Percentiles rank a stretch among this genome's conserved stretches.
phyloP scores from a whole-genome alignment of 139 green algal genomes.

The Desmodesmus armatus region DNA sequence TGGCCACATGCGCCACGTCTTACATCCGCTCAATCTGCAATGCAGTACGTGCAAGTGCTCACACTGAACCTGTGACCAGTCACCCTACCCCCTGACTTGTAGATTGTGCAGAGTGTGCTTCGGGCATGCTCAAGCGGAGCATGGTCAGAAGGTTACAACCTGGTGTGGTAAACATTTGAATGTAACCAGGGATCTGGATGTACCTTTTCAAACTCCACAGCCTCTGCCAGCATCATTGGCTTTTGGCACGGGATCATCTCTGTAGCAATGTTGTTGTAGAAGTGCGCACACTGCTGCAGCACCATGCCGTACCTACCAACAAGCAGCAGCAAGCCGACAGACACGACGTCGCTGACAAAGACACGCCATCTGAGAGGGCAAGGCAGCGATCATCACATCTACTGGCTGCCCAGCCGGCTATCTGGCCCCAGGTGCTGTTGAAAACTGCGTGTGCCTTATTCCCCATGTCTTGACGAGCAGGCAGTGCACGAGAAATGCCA shows the following conservation, averaged over 20 bases:
- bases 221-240: constrained; percentile 85
- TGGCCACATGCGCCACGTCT: no score
- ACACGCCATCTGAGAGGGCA: no score
- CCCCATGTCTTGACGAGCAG: no score
- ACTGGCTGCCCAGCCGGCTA: no score
- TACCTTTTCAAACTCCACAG: constrained; percentile 80
- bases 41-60: neutral
- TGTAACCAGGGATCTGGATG: neutral
- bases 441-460: no score
- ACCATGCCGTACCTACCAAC: constrained; percentile 78
- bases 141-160: neutral
- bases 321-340: neutral
- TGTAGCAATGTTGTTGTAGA: constrained; percentile 88
- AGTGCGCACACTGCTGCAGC: constrained; percentile 87
- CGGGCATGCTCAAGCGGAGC: neutral
- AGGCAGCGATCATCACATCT: no score
- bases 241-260: constrained; percentile 90
- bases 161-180: neutral
- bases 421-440: no score
- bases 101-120: neutral
- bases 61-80: no score
- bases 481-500: no score
- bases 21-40: no score
- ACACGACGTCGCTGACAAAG: neutral
- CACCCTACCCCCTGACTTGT: no score